phyloP scores from a whole-genome alignment of 768 basidiomycete genomes.

The Trametes coccinea region DNA sequence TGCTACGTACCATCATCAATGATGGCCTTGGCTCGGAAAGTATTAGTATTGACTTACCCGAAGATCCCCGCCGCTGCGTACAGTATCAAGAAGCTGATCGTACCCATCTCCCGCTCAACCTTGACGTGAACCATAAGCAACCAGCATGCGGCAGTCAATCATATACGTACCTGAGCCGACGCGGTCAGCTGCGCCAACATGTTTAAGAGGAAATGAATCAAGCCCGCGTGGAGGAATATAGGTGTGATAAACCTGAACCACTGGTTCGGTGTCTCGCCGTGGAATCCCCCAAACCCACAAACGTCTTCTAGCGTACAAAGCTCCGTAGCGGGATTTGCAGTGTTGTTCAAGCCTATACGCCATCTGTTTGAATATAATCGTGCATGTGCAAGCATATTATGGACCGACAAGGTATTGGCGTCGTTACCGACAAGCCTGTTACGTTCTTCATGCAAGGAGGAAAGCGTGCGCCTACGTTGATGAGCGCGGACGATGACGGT shows the following conservation, averaged over 20 bases:
- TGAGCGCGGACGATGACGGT: conserved; percentile 79
- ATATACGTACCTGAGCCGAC: conserved; percentile 64
- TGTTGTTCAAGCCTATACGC: conserved; percentile 73
- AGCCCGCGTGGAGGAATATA: conserved; percentile 93
- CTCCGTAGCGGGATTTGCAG: conserved; percentile 69
- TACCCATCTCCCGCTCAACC: conserved; percentile 93
- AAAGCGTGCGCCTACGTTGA: conserved; percentile 88
- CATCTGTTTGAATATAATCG: conserved; percentile 7
- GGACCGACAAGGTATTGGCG: conserved; percentile 58
- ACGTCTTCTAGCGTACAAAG: conserved; percentile 78
- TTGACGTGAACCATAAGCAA: conserved; percentile 30
- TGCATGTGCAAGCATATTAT: conserved; percentile 10
- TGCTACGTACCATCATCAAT: conserved; percentile 42
- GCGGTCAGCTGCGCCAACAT: conserved; percentile 83
- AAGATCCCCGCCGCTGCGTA: conserved; percentile 94
- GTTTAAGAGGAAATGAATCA: conserved; percentile 89
- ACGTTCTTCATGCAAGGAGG: conserved; percentile 90
- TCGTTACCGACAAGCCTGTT: conserved; percentile 51
- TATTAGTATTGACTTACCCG: conserved; percentile 51
- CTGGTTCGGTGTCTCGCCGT: conserved; percentile 48
- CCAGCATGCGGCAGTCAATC: conserved; percentile 10
- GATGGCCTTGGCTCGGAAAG: neutral
- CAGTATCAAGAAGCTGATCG: conserved; percentile 77
- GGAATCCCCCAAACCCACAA: conserved; percentile 85
- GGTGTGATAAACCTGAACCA: conserved; percentile 79